These are phyloP conservation scores for Leucosporidium creatinivorum DNA, from an alignment of 768 basidiomycete genomes.

Conservation along the genomic window DNA sequence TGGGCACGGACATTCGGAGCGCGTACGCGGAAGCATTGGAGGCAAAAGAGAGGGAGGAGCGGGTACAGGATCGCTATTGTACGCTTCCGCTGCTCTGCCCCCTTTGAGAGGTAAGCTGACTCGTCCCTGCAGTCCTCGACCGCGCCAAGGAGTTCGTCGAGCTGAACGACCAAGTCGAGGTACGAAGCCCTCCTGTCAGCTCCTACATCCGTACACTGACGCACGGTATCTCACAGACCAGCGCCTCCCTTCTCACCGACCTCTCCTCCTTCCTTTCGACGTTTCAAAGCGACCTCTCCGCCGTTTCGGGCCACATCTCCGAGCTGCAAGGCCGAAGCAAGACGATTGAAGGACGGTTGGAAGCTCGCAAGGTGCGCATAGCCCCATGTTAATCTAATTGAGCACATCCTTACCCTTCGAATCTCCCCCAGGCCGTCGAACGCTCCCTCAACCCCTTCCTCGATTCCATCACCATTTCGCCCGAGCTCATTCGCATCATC, in stretches of 20 bases:
- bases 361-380: slow-evolving; percentile 65
- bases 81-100: background rate
- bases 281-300: slow-evolving; percentile 87
- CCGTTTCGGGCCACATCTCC: slow-evolving; percentile 92
- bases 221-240: slow-evolving; percentile 54
- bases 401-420: too few relatives aligned
- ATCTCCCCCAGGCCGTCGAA: slow-evolving; percentile 68
- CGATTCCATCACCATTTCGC: slow-evolving; percentile 72
- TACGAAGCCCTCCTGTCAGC: slow-evolving; percentile 38
- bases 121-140: slow-evolving; percentile 22
- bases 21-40: background rate
- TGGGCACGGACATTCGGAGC: slow-evolving; percentile 16
- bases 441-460: slow-evolving; percentile 75
- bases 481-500: slow-evolving; percentile 63
- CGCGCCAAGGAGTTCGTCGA: slow-evolving; percentile 63
- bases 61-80: slow-evolving; percentile 15
- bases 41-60: background rate
- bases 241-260: slow-evolving; percentile 73
- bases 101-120: too few relatives aligned
- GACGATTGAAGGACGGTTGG: slow-evolving; percentile 78
- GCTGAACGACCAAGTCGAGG: slow-evolving; percentile 86
- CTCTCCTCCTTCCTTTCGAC: slow-evolving; percentile 86
- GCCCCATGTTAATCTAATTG: background rate
- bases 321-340: slow-evolving; percentile 85
- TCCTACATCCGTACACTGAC: background rate